phyloP scores from a whole-genome alignment of 2,329 filamentous ascomycete species.

The Botrytis tulipae region DNA sequence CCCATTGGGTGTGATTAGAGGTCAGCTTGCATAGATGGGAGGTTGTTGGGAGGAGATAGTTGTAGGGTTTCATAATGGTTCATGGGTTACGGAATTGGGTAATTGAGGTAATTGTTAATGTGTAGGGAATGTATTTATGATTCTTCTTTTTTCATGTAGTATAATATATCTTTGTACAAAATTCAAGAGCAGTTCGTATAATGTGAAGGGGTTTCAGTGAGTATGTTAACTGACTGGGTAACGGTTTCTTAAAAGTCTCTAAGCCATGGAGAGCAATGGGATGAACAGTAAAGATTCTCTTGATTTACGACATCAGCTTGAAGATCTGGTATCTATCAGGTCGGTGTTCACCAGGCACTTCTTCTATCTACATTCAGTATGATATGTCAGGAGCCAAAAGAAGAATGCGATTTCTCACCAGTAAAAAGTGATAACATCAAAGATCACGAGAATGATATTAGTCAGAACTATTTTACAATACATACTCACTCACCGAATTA shows the following conservation, averaged over 20 bases:
- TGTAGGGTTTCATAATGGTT: too few species aligned
- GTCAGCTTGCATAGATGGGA: conserved; percentile 41
- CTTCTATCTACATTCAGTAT: not conserved
- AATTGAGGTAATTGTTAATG: too few species aligned
- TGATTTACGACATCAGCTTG: not conserved
- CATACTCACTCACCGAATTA: not conserved
- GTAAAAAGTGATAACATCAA: not conserved
- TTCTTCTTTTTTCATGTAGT: not conserved
- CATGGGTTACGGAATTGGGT: not conserved
- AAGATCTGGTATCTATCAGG: not conserved
- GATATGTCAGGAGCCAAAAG: not conserved
- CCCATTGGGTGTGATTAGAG: conserved; percentile 47
- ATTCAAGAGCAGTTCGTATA: fast-evolving
- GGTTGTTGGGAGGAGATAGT: not conserved
- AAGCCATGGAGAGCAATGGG: not conserved
- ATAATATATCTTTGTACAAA: not conserved
- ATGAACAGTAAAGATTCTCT: not conserved
- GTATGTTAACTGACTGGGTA: not conserved
- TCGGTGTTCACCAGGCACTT: not conserved
- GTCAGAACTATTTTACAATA: fast-evolving
- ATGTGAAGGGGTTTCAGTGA: not conserved
- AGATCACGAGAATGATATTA: not conserved
- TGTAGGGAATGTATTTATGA: not conserved
- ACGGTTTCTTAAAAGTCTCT: not conserved
- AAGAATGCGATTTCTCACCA: not conserved